phyloP scores from a whole-genome alignment of 345 rosid species.

The Populus davidiana region DNA sequence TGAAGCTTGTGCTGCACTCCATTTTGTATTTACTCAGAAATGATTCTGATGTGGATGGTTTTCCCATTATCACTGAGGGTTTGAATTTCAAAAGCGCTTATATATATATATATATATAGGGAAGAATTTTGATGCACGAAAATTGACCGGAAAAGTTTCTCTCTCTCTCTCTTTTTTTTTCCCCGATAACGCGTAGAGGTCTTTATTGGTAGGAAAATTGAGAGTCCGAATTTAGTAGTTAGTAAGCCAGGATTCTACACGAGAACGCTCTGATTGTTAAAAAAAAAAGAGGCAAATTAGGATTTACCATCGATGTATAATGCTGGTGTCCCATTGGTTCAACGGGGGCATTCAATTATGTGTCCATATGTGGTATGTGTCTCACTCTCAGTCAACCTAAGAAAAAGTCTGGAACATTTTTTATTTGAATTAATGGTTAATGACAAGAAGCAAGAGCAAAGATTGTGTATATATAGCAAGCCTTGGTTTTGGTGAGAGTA shows the following conservation, averaged over 20 bases:
- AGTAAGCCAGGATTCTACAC: too few relatives aligned
- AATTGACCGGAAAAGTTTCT: too few relatives aligned
- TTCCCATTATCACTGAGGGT: neutral
- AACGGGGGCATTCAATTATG: neutral
- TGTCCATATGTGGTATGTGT: neutral
- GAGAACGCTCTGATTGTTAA: too few relatives aligned
- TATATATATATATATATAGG: too few relatives aligned
- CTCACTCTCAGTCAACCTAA: constrained; percentile 24
- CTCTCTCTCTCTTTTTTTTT: too few relatives aligned
- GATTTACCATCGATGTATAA: too few relatives aligned
- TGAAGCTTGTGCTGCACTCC: neutral
- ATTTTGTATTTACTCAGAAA: neutral
- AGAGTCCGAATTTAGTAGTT: too few relatives aligned
- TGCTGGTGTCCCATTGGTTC: neutral
- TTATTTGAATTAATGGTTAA: constrained; percentile 4
- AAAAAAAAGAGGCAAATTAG: too few relatives aligned
- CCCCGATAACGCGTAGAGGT: too few relatives aligned
- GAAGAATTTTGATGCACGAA: too few relatives aligned
- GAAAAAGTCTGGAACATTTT: constrained; percentile 6
- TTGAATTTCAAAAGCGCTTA: neutral
- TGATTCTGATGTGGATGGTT: neutral
- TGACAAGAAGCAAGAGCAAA: constrained; percentile 5
- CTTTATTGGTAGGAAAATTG: too few relatives aligned
- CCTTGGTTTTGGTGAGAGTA: constrained; percentile 12
- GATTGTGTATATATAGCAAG: constrained; percentile 33